Base-by-base conservation (phyloP, 148 eudicot genomes). In the Spergularia marina region DNA sequence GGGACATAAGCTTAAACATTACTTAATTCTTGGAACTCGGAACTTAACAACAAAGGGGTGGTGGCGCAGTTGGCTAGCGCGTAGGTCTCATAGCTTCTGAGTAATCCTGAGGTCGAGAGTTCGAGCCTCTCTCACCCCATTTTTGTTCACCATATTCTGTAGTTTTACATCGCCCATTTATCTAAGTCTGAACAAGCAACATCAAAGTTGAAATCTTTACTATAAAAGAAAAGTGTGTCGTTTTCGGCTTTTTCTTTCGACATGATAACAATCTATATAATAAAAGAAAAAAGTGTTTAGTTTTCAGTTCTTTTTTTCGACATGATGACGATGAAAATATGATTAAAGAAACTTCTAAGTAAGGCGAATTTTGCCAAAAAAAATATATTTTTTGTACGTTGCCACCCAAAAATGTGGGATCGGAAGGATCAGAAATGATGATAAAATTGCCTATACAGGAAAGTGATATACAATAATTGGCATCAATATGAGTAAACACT, bases 51-150 rank as follows among this genome's bases (percentile, higher is more conserved):
- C 10, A 30, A 5, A 9, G 87, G 82, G 87, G 87, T 84, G 84
- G 87, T 84, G 87, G 84, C 87, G 85, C 87, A 84, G 87, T 79
- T 81, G 87, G 87, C 87, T 84, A 84, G 87, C 87, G 84, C 84
- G 87, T 84, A 84, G 87, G 87, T 84, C 87, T 82, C 87, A 84
- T 84, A 79, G 87, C 87, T 73, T 68, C 65, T 76, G 81, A 81
- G 84, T 78, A 23, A 84, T 81, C 87, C 81, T 81, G 84, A 84
- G 87, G 87, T 84, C 87, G 87, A 84, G 87, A 84, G 87, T 84
- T 84, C 84, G 84, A 84, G 87, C 84, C 87, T 82, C 87, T 79
- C 87, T 84, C 84, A 84, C 79, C 87, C 84, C 85, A 85, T 9
- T 23, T 23, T 23, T 23, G 0, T 23, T 23, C 25, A n/a, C n/a